These are phyloP conservation scores for Pyricularia grisea DNA, from an alignment of 2,329 filamentous ascomycete genomes.

Conservation along the genomic window DNA sequence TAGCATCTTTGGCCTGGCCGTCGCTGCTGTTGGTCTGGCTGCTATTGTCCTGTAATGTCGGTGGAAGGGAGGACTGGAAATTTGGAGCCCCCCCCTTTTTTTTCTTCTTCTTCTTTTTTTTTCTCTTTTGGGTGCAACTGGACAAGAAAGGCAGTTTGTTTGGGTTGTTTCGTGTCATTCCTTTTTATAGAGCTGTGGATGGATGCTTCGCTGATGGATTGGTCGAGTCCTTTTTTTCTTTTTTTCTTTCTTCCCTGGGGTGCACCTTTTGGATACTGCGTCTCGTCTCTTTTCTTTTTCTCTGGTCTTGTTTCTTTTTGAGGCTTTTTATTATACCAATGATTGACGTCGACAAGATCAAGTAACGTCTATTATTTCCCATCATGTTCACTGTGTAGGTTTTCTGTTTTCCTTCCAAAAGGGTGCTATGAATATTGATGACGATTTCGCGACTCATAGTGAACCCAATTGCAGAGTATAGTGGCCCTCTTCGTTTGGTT, in stretches of 20 bases:
- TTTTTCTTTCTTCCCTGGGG: neutral
- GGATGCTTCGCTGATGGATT: neutral
- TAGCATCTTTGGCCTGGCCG: slow-evolving; percentile 6
- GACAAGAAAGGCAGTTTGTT: neutral
- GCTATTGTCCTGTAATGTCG: slow-evolving; percentile 3
- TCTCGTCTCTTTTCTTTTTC: neutral
- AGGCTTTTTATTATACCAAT: neutral
- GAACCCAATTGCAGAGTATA: too few species aligned
- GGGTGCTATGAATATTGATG: too few species aligned
- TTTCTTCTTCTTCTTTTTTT: neutral
- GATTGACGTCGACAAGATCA: neutral
- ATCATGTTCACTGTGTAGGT: too few species aligned
- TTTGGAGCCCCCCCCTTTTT: neutral
- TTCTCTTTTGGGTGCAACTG: neutral
- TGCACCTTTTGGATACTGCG: neutral
- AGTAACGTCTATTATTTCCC: neutral
- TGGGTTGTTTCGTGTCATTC: neutral
- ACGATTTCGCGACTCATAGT: too few species aligned
- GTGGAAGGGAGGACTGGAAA: too few species aligned
- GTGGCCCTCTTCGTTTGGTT: too few species aligned
- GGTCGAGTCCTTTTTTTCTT: too few species aligned
- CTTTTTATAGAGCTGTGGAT: neutral
- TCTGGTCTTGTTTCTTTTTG: neutral
- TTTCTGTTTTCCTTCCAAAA: too few species aligned
- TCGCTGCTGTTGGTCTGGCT: slow-evolving; percentile 5